phyloP scores from a whole-genome alignment of 75 land plant genomes.

The Pseudotsuga menziesii region DNA sequence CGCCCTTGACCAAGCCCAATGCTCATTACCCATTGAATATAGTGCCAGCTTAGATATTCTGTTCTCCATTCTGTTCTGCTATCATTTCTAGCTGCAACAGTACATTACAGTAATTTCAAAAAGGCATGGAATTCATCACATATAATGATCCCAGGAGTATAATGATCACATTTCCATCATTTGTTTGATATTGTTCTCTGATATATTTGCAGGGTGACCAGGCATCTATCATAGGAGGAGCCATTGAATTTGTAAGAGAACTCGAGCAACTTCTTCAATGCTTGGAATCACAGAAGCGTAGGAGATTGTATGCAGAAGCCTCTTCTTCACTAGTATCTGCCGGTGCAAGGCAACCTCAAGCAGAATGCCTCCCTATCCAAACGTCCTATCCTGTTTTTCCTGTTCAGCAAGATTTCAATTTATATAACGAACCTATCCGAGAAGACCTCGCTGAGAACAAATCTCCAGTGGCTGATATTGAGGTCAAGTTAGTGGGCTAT shows the following conservation, averaged over 20 bases:
- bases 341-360: neutral
- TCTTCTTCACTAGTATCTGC: neutral
- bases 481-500: constrained; percentile 66
- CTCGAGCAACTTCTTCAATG: constrained; percentile 91
- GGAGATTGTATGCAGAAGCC: constrained; percentile 40
- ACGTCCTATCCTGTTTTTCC: neutral
- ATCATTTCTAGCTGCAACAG: too few species aligned
- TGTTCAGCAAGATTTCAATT: neutral
- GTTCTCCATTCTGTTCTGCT: too few species aligned
- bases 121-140: too few species aligned
- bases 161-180: neutral
- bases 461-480: constrained; percentile 69
- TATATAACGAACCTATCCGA: constrained; percentile 8
- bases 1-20: too few species aligned
- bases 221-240: constrained; percentile 95
- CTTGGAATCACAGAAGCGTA: constrained; percentile 78
- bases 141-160: neutral
- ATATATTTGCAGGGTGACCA: constrained; percentile 78
- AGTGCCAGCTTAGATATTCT: too few species aligned
- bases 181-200: neutral
- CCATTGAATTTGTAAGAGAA: constrained; percentile 92
- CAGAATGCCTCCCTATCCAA: constrained; percentile 5
- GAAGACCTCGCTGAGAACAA: constrained; percentile 73
- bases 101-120: too few species aligned
- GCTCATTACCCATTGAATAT: too few species aligned